Evolutionary conservation across 2,329 filamentous ascomycete species (phyloP), one percentile per base, ranked within the genome.

Genomic region (Calonectria montana): DNA sequence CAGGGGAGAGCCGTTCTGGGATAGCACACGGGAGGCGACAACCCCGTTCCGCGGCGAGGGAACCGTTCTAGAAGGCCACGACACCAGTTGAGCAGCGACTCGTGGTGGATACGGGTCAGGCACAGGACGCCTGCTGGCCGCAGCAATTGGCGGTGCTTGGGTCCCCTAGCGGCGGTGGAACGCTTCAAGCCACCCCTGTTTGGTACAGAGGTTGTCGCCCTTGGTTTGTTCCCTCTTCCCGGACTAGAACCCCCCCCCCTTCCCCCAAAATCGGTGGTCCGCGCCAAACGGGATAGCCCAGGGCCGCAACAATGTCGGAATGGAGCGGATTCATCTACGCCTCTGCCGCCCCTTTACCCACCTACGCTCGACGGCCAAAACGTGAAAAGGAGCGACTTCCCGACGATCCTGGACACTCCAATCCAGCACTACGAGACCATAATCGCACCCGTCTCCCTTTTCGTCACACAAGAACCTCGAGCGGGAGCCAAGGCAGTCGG

Each of bases 251-350:
- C 67, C 65, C 74, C 72, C 73, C 75, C 47, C 21, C 25, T 25
- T n/a, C 57, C 39, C 61, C 48, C 47, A 62, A 62, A 62, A 71
- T 73, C 76, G 73, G 69, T 73, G 73, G 69, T 71, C 73, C 74
- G 74, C 71, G 75, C 75, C 75, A 79, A 76, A 79, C 71, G 76
- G 76, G 72, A 78, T 78, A 77, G 76, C 65, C 73, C 71, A 76
- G 66, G 71, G 67, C 69, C 74, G 74, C 63, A 67, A 79, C 72
- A 75, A 80, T 80, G 78, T 79, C 78, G 77, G 78, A 80, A 79
- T 80, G 78, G 78, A 79, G 77, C 74, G 78, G 78, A 74, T 79
- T 80, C 77, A 73, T 75, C 73, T 80, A 78, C 74, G 74, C 76
- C 72, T 74, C 76, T 74, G 75, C 75, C 71, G 77, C 79, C 78